Base-by-base conservation (phyloP, 225 moss, liverwort and hornwort genomes). In the Neckera pumila region DNA sequence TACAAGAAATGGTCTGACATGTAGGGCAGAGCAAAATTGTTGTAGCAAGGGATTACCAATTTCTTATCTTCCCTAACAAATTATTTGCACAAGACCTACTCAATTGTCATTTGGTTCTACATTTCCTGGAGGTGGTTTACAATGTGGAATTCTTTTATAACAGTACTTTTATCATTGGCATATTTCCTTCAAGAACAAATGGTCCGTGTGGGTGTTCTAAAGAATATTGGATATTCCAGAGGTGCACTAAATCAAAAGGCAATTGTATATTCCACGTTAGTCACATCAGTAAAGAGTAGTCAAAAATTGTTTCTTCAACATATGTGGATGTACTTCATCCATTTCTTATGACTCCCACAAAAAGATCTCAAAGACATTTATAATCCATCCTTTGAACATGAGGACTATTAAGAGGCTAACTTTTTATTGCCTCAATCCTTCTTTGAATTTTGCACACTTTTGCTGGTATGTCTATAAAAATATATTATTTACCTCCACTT, bases 121-220 rank as follows among this genome's bases (percentile, higher is more conserved):
- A 70, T 40, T 40, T 70, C 0, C 1, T 0, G 0, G 1, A 23
- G 4, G 40, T 70, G 25, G 9, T 25, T 40, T 25, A 23, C 4
- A 4, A 23, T 17, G 25, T 17, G 20, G 2, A 13, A 81, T 33
- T 81, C 23, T 81, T 63, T 9, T 10, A 3, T 63, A 49, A 4
- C 1, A 64, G 1, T 64, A 16, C 1, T 59, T 47, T 67, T 69
- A 21, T 45, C 14, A 45, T 2, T 9, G 28, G 47, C 28, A 21
- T 15, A 28, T 70, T 70, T 1, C 33, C 18, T 57, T 58, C 27
- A 79, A 66, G 27, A 69, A 5, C 20, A 36, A n/a, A 28, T 49
- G 59, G 47, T 70, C 47, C 8, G 6, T 49, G 19, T 45, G 2
- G 7, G 8, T n/a, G 16, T 47, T 12, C 0, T 7, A 5, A 59